Evolutionary conservation across 2,329 filamentous ascomycete species (phyloP), one percentile per base, ranked within the genome.

Genomic region (Spiromastix sp.): DNA sequence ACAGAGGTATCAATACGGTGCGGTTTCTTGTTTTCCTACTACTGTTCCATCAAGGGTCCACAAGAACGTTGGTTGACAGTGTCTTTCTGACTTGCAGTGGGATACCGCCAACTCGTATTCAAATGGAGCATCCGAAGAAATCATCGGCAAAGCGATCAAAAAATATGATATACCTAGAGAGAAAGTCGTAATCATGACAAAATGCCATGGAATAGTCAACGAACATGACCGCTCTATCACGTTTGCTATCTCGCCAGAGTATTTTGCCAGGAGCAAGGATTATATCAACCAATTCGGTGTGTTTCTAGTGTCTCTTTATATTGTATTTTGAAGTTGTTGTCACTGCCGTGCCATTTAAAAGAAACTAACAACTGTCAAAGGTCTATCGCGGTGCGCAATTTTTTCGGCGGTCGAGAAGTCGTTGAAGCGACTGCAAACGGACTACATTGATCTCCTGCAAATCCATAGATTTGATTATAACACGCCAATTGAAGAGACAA

Each of bases 111-210:
- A 71, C 44, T 65, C 47, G 48, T 77, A 77, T 54, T 72, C 67
- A 36, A 74, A 74, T 41, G 72, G 72, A 13, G 57, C 54, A 1
- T 70, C 64, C 4, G 73, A 77, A 48, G 55, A 60, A 32, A 67
- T 75, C 24, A 46, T 51, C 24, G 72, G 66, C 38, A 74, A 72
- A 48, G 71, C 72, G 1, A 67, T 78, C 48, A 71, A 74, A 48
- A 66, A 75, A 42, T 74, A 70, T 56, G 56, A 66, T 11, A 66
- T 77, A n/a, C 71, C 71, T 0, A 63, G 73, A 16, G 52, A 73
- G 20, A 74, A 74, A 43, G 49, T 78, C 5, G 62, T 73, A 34
- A 67, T 79, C 26, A 52, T 76, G 36, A 70, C 68, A 7, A 79
- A 78, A 51, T 72, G 65, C 47, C 68, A 47, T 47, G 66, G 57